Percentiles rank a stretch among this genome's conserved stretches.
phyloP scores from a whole-genome alignment of 805 yeast genomes.

The Candida silvicultrix region DNA sequence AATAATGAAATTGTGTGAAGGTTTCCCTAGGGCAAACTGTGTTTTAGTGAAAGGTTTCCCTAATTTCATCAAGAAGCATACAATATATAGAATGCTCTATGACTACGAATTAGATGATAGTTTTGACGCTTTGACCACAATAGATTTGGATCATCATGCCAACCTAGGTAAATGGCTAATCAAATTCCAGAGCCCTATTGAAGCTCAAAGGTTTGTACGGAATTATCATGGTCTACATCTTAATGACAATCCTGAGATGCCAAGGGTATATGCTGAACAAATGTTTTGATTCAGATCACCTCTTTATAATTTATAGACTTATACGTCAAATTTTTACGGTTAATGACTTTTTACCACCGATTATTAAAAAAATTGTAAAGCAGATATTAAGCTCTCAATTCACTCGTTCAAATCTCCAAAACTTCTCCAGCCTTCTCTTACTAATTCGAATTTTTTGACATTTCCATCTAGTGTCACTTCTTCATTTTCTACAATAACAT shows the following conservation, averaged over 20 bases:
- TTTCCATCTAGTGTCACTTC: slow-evolving; percentile 8
- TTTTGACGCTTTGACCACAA: slow-evolving; percentile 7
- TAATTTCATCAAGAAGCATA: slow-evolving; percentile 29
- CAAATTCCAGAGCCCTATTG: slow-evolving; percentile 36
- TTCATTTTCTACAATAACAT: slow-evolving; percentile 53
- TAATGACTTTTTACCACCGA: neutral
- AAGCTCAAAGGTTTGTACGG: slow-evolving; percentile 46
- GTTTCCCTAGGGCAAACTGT: slow-evolving; percentile 20
- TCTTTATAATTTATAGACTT: neutral
- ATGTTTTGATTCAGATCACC: slow-evolving; percentile 11
- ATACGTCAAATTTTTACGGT: neutral
- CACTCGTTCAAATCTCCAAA: slow-evolving; percentile 24
- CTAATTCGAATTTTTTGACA: slow-evolving; percentile 44
- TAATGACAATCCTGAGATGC: slow-evolving; percentile 21
- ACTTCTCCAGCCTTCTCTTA: slow-evolving; percentile 68
- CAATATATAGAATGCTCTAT: slow-evolving; percentile 37
- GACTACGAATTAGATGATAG: slow-evolving; percentile 36
- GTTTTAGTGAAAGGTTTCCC: slow-evolving; percentile 42
- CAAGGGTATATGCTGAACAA: slow-evolving; percentile 28
- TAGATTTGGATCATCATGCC: slow-evolving; percentile 7
- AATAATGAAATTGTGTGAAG: neutral
- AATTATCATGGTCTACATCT: slow-evolving; percentile 42
- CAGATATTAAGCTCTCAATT: too few relatives aligned
- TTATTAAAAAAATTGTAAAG: neutral
- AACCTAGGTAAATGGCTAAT: slow-evolving; percentile 26